Evolutionary conservation across 345 rosid genomes (phyloP).

Genomic region (Salix koriyanagi): DNA sequence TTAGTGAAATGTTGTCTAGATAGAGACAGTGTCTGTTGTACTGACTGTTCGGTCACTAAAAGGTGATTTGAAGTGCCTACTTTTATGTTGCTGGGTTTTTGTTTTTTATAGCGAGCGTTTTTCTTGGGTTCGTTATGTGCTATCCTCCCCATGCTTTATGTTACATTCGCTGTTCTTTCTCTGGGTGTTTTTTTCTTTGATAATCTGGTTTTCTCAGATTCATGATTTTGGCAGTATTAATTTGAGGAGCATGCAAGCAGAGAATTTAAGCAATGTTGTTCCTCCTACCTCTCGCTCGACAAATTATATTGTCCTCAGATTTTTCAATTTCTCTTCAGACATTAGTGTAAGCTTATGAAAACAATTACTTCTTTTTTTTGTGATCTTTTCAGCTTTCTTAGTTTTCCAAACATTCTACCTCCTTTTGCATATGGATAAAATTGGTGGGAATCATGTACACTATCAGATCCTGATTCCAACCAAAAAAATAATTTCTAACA

Average conservation of each 20-base stretch:
- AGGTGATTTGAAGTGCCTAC: not conserved
- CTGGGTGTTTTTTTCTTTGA: slow-evolving; percentile 18
- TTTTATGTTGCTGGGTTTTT: not conserved
- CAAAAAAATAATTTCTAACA: not conserved
- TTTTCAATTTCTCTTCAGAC: slow-evolving; percentile 50
- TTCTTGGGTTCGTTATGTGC: not conserved
- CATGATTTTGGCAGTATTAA: slow-evolving; percentile 92
- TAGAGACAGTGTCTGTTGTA: not conserved
- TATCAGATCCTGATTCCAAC: not conserved
- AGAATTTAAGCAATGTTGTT: slow-evolving; percentile 70
- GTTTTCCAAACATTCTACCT: not conserved
- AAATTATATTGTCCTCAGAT: slow-evolving; percentile 80
- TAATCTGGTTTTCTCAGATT: slow-evolving; percentile 60
- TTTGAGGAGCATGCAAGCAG: slow-evolving; percentile 94
- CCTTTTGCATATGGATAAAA: not conserved
- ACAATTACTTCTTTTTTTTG: not conserved
- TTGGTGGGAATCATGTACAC: not conserved
- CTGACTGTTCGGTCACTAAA: not conserved
- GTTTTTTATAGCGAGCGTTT: not conserved
- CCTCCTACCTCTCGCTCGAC: slow-evolving; percentile 89
- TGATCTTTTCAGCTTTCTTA: not conserved
- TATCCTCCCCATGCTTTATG: not conserved
- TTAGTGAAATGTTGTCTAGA: not conserved
- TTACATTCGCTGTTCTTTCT: slow-evolving; percentile 20
- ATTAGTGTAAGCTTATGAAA: slow-evolving; percentile 56